Evolutionary conservation across 192 early-diverging fungal genomes (phyloP).

Genomic region (Podila verticillata): DNA sequence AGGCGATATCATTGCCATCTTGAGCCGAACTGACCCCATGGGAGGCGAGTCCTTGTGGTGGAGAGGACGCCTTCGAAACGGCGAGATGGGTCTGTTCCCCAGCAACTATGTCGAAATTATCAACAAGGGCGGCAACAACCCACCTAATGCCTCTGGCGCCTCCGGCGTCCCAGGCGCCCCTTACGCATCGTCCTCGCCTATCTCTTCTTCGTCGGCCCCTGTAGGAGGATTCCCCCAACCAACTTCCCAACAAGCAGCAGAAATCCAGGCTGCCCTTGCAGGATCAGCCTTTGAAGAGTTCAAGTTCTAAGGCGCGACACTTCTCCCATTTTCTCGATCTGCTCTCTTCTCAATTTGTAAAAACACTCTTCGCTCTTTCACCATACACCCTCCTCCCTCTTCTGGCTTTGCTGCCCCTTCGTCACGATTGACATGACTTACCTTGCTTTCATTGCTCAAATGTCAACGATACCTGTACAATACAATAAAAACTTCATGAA

Average conservation of each 20-base stretch:
- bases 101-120: slow-evolving; percentile 92
- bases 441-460: no score
- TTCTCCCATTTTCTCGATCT: neutral
- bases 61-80: slow-evolving; percentile 84
- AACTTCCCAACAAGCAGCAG: slow-evolving; percentile 35
- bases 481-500: no score
- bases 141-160: slow-evolving; percentile 10
- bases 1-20: slow-evolving; percentile 91
- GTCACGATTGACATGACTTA: no score
- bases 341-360: neutral
- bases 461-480: no score
- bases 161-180: slow-evolving; percentile 19
- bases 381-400: neutral
- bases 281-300: slow-evolving; percentile 50
- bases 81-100: slow-evolving; percentile 91
- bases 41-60: slow-evolving; percentile 90
- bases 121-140: slow-evolving; percentile 66
- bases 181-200: slow-evolving; percentile 2
- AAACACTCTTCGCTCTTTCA: neutral
- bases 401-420: neutral
- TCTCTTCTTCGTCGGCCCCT: neutral
- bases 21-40: slow-evolving; percentile 82
- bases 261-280: slow-evolving; percentile 41
- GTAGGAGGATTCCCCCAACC: slow-evolving; percentile 28
- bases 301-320: slow-evolving; percentile 32